phyloP scores from a whole-genome alignment of 768 basidiomycete species.

The Steccherinum ochraceum region DNA sequence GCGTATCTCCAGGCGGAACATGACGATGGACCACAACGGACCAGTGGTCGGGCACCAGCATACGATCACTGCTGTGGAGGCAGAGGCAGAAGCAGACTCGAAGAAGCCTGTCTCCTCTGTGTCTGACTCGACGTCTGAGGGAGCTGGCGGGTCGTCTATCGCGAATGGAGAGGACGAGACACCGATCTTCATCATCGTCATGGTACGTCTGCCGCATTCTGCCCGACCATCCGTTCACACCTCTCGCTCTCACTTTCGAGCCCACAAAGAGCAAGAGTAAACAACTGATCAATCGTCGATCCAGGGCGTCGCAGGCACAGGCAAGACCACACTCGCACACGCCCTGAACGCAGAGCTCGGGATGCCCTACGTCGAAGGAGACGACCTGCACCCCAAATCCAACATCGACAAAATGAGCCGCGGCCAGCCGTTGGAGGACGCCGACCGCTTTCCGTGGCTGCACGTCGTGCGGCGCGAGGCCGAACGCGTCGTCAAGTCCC shows the following conservation, averaged over 20 bases:
- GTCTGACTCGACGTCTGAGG: too few species aligned
- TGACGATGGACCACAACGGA: background rate
- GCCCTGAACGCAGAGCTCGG: conserved; percentile 30
- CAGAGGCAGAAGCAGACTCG: too few species aligned
- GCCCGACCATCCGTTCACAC: conserved; percentile 3
- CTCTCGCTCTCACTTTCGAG: too few species aligned
- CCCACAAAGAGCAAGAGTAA: too few species aligned
- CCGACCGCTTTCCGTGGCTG: conserved; percentile 85
- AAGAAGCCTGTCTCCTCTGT: too few species aligned
- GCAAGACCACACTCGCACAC: conserved; percentile 23
- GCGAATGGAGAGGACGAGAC: background rate
- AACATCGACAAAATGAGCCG: conserved; percentile 87
- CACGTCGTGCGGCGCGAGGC: conserved; percentile 61
- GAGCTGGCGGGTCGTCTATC: too few species aligned
- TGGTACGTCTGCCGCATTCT: conserved; percentile 32
- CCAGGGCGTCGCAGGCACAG: conserved; percentile 24
- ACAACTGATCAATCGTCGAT: background rate
- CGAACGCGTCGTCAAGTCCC: conserved; percentile 32
- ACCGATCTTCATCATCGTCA: conserved; percentile 39
- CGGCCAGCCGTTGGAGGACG: conserved; percentile 72
- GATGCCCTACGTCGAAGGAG: conserved; percentile 85
- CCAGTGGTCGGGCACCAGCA: too few species aligned
- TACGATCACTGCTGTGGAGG: too few species aligned
- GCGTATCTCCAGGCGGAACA: too few species aligned
- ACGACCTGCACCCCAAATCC: conserved; percentile 73